Percentiles rank a stretch among this genome's conserved stretches.
phyloP scores from a whole-genome alignment of 345 rosid genomes.

The Schrenkiella parvula region DNA sequence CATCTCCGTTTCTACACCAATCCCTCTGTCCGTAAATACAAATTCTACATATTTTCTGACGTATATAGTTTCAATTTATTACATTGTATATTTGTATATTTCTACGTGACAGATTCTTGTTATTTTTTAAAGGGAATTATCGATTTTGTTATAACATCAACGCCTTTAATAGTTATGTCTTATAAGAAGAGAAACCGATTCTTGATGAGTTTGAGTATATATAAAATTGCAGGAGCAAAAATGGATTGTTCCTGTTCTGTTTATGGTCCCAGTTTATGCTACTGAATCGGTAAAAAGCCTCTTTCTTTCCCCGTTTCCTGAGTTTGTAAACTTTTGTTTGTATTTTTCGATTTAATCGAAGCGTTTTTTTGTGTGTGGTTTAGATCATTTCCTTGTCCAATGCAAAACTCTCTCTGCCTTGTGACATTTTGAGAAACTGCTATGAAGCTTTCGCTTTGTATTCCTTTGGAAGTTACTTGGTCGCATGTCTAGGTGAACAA shows the following conservation, averaged over 20 bases:
- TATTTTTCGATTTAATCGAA: neutral
- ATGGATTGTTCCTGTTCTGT: slow-evolving; percentile 70
- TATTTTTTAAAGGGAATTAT: neutral
- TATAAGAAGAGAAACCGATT: neutral
- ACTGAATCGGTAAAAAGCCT: slow-evolving; percentile 71
- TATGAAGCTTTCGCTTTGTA: slow-evolving; percentile 90
- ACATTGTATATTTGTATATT: neutral
- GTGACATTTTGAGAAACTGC: slow-evolving; percentile 82
- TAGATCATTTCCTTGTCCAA: slow-evolving; percentile 68
- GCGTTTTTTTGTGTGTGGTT: neutral
- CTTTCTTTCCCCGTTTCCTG: neutral
- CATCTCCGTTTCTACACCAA: slow-evolving; percentile 85
- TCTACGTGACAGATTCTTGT: neutral
- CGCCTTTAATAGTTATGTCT: neutral
- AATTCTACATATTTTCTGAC: neutral
- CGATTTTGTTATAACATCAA: neutral
- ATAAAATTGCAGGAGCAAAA: slow-evolving; percentile 71
- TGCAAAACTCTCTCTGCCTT: slow-evolving; percentile 53
- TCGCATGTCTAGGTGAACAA: slow-evolving; percentile 79
- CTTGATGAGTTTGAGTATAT: neutral
- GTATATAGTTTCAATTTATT: neutral
- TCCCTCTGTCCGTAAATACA: slow-evolving; percentile 44
- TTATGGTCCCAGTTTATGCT: slow-evolving; percentile 91
- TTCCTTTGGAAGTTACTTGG: slow-evolving; percentile 81
- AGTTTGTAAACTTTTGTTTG: neutral